Conservation (phyloP, 495 filamentous ascomycete genomes). For the Monascus purpureus region DNA sequence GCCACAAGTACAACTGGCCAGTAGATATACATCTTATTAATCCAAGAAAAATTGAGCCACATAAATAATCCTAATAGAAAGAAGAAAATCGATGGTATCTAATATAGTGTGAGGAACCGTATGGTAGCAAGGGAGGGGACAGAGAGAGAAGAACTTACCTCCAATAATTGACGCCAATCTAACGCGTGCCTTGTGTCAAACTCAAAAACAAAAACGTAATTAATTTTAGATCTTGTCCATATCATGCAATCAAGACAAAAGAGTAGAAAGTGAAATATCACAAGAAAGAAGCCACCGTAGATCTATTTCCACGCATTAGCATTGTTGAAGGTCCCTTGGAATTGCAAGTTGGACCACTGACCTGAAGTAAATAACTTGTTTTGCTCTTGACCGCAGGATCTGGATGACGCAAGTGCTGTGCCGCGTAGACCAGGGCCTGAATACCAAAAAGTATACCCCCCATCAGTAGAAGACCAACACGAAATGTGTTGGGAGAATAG, state of each 20-base stretch:
- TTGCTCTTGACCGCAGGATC: constrained; percentile 32
- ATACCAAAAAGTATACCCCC: constrained; percentile 58
- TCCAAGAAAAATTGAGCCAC: constrained; percentile 76
- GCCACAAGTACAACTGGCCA: constrained; percentile 75
- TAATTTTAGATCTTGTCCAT: constrained; percentile 74
- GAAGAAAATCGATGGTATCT: constrained; percentile 63
- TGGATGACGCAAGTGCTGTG: constrained; percentile 33
- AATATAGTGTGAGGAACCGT: constrained; percentile 6
- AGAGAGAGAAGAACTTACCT: constrained; percentile 26
- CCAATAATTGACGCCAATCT: constrained; percentile 80
- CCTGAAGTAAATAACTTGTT: constrained; percentile 66
- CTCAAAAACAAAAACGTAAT: constrained; percentile 94
- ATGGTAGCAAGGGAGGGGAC: constrained; percentile 1
- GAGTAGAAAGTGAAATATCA: constrained; percentile 55
- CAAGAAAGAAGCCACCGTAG: constrained; percentile 74
- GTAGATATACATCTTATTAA: constrained; percentile 61
- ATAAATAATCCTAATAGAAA: constrained; percentile 65
- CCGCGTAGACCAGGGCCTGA: constrained; percentile 57
- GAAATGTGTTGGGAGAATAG: constrained; percentile 59
- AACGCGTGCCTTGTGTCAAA: constrained; percentile 74
- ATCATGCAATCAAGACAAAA: constrained; percentile 70
- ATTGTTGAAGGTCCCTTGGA: too few relatives aligned
- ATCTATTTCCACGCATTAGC: constrained; percentile 43
- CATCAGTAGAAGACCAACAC: constrained; percentile 66
- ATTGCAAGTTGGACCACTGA: constrained; percentile 16